Conservation (phyloP, 1,284 basidiomycete species). For the Ganoderma sinense region DNA sequence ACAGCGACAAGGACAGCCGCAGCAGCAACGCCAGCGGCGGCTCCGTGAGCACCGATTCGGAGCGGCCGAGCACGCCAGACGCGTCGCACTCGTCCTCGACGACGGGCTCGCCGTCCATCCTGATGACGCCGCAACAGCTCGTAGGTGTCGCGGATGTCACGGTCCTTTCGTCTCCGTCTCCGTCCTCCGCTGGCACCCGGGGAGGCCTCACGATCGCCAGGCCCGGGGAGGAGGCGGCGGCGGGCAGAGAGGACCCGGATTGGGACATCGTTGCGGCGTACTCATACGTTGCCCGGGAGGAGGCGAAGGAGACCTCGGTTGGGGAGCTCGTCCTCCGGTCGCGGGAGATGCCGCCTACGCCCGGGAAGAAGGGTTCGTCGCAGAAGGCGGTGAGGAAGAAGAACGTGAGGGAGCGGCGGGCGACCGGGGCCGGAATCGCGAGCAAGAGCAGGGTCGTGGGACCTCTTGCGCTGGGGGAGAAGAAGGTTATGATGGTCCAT, state of each 20-base stretch:
- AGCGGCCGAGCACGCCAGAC: neutral
- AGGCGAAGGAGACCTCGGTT: neutral
- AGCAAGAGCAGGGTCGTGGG: constrained; percentile 1
- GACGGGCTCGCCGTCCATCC: neutral
- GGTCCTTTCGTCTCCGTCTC: neutral
- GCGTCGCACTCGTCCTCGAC: neutral
- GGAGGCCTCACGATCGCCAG: neutral
- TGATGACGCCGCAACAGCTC: neutral
- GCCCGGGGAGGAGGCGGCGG: neutral
- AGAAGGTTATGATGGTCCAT: constrained; percentile 1
- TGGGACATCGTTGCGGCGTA: constrained; percentile 40
- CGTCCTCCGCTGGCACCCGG: neutral
- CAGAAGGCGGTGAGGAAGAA: constrained; percentile 7
- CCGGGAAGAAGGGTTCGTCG: neutral
- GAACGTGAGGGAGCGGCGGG: constrained; percentile 1
- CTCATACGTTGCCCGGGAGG: neutral
- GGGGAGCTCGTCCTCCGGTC: neutral
- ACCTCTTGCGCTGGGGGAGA: neutral
- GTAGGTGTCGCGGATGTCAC: neutral
- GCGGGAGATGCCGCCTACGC: neutral
- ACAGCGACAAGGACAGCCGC: neutral
- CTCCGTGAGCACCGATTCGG: too few relatives aligned
- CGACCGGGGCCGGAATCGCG: neutral
- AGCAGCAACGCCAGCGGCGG: too few relatives aligned
- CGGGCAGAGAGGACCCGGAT: constrained; percentile 26